Conservation (phyloP, 805 yeast genomes). For the Cyberlindnera mycetangii region DNA sequence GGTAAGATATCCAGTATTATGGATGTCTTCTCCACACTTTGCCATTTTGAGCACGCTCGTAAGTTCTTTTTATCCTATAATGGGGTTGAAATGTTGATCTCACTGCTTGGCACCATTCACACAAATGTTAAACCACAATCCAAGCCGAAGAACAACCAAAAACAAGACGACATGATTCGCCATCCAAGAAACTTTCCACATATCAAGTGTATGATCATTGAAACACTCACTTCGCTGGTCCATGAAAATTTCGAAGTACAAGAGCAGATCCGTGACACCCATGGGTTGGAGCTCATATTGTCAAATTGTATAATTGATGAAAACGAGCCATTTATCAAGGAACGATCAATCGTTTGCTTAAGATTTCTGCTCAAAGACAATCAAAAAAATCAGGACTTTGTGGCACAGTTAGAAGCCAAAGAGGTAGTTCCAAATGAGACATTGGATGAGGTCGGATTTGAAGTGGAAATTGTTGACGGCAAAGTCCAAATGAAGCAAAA, state of each 20-base stretch:
- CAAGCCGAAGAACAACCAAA: constrained; percentile 23
- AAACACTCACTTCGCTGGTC: constrained; percentile 57
- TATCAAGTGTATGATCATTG: constrained; percentile 63
- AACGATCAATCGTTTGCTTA: constrained; percentile 76
- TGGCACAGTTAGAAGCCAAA: constrained; percentile 73
- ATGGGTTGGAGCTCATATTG: constrained; percentile 68
- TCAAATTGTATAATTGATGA: constrained; percentile 84
- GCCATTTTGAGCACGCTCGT: constrained; percentile 34
- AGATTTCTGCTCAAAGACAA: constrained; percentile 66
- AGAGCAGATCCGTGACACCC: constrained; percentile 59
- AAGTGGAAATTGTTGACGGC: constrained; percentile 71
- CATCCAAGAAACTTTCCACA: constrained; percentile 48
- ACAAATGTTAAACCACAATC: constrained; percentile 32
- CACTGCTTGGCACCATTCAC: constrained; percentile 32
- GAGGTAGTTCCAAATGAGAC: constrained; percentile 56
- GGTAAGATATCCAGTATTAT: constrained; percentile 28
- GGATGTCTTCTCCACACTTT: constrained; percentile 34
- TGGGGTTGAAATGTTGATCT: constrained; percentile 34
- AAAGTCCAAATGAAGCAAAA: constrained; percentile 51
- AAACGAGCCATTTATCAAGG: constrained; percentile 85
- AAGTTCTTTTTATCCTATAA: constrained; percentile 35
- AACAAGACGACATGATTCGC: constrained; percentile 16
- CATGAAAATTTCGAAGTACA: constrained; percentile 55
- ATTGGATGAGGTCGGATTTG: constrained; percentile 72
- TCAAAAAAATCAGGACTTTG: constrained; percentile 67